phyloP scores from a whole-genome alignment of 106 monocot species.

The Dendrobium huoshanense region DNA sequence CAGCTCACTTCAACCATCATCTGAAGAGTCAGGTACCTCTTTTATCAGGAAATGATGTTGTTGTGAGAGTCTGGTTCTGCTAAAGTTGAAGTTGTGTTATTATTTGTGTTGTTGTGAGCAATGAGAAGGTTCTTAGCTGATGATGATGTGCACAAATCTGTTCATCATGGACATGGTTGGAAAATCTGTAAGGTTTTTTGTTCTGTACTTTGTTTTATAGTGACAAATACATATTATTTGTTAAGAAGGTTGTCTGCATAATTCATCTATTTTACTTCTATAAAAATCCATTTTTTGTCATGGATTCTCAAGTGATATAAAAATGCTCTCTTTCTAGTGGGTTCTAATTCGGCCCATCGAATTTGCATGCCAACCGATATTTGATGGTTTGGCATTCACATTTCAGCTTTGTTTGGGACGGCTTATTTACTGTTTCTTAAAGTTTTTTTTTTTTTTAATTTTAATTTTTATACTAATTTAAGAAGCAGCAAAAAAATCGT shows the following conservation, averaged over 20 bases:
- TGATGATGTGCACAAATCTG: not conserved
- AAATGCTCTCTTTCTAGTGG: too few species aligned
- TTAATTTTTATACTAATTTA: too few species aligned
- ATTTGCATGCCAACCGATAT: too few species aligned
- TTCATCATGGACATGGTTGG: not conserved
- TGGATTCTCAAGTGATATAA: too few species aligned
- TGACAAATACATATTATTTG: not conserved
- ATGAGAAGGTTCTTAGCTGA: not conserved
- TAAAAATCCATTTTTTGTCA: not conserved
- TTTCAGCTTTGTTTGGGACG: too few species aligned
- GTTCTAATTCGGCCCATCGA: too few species aligned
- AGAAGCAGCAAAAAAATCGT: too few species aligned
- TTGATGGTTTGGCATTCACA: too few species aligned
- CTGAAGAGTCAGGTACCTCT: not conserved
- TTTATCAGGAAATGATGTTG: not conserved
- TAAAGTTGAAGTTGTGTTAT: not conserved
- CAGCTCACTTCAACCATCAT: slow-evolving; percentile 6
- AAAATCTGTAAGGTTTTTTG: not conserved
- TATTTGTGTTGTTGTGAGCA: not conserved
- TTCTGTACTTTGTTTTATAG: not conserved
- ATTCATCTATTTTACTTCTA: not conserved
- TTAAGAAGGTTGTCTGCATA: not conserved
- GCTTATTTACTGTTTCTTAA: too few species aligned
- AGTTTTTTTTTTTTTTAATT: too few species aligned
- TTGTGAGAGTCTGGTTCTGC: not conserved